Evolutionary conservation across 2,329 filamentous ascomycete genomes (phyloP).

Genomic region (Onygena corvina): DNA sequence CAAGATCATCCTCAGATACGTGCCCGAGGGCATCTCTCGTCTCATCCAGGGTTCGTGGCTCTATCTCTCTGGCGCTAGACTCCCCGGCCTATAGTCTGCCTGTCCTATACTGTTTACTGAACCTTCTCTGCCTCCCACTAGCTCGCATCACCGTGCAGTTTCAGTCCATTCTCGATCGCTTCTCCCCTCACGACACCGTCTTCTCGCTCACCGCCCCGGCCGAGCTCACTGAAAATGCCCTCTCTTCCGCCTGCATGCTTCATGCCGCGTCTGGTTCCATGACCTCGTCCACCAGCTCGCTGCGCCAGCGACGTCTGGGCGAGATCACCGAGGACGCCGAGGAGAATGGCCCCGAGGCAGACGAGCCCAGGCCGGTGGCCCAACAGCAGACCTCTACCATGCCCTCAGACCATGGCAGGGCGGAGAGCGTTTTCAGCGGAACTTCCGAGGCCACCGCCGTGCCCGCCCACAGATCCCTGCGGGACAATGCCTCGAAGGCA

Average conservation of each 20-base stretch:
- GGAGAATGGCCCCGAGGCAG: conserved; percentile 55
- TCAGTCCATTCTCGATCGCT: conserved; percentile 46
- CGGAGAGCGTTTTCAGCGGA: conserved; percentile 18
- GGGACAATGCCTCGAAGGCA: not conserved
- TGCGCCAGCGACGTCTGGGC: conserved; percentile 64
- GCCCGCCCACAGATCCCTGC: conserved; percentile 8
- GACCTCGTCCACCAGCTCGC: conserved; percentile 70
- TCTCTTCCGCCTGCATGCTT: conserved; percentile 78
- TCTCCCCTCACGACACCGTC: conserved; percentile 68
- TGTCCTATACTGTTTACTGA: too few relatives aligned
- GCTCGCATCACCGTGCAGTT: conserved; percentile 68
- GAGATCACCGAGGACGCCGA: conserved; percentile 92
- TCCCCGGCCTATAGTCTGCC: not conserved
- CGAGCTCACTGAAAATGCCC: conserved; percentile 74
- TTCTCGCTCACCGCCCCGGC: conserved; percentile 63
- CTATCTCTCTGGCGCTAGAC: not conserved
- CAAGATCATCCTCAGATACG: conserved; percentile 84
- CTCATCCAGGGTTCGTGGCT: conserved; percentile 64
- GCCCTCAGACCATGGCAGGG: not conserved
- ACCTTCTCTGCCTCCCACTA: conserved; percentile 33
- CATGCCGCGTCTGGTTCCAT: conserved; percentile 79
- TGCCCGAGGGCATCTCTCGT: conserved; percentile 81
- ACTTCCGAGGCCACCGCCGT: conserved; percentile 16
- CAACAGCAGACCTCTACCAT: not conserved
- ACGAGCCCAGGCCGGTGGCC: too few relatives aligned